phyloP scores from a whole-genome alignment of 2,329 filamentous ascomycete species.

The Apiospora arundinis region DNA sequence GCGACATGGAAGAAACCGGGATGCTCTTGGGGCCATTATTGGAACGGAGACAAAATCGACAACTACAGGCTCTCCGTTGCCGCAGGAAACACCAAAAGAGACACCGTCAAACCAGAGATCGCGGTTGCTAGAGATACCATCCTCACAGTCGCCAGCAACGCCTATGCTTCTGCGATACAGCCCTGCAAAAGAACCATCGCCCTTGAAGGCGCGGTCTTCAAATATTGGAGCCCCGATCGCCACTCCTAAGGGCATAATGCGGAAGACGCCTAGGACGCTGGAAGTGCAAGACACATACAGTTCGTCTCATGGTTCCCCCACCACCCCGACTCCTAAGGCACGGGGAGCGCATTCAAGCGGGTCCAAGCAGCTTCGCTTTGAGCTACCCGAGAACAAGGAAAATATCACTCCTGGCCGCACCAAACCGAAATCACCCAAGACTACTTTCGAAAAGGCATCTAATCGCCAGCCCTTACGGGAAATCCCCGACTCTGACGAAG shows the following conservation, averaged over 20 bases:
- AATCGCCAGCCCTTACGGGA: slow-evolving; percentile 35
- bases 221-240: slow-evolving; percentile 32
- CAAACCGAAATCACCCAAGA: slow-evolving; percentile 40
- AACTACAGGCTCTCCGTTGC: neutral
- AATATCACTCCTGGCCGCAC: slow-evolving; percentile 42
- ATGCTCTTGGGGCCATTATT: neutral
- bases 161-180: slow-evolving; percentile 36
- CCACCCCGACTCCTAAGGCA: slow-evolving; percentile 31
- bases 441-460: slow-evolving; percentile 27
- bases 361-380: slow-evolving; percentile 37
- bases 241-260: slow-evolving; percentile 29
- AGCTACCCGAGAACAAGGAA: slow-evolving; percentile 41
- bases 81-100: slow-evolving; percentile 23
- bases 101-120: slow-evolving; percentile 36
- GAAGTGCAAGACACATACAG: slow-evolving; percentile 40
- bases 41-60: neutral
- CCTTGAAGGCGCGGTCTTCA: slow-evolving; percentile 34
- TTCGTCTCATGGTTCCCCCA: slow-evolving; percentile 36
- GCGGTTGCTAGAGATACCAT: slow-evolving; percentile 37
- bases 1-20: slow-evolving; percentile 26
- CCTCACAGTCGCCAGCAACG: slow-evolving; percentile 36
- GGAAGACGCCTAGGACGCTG: slow-evolving; percentile 32
- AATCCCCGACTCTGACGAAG: slow-evolving; percentile 36
- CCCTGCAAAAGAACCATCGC: slow-evolving; percentile 32
- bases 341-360: slow-evolving; percentile 29